phyloP scores from a whole-genome alignment of 129 eudicot species.

The Artemisia annua region DNA sequence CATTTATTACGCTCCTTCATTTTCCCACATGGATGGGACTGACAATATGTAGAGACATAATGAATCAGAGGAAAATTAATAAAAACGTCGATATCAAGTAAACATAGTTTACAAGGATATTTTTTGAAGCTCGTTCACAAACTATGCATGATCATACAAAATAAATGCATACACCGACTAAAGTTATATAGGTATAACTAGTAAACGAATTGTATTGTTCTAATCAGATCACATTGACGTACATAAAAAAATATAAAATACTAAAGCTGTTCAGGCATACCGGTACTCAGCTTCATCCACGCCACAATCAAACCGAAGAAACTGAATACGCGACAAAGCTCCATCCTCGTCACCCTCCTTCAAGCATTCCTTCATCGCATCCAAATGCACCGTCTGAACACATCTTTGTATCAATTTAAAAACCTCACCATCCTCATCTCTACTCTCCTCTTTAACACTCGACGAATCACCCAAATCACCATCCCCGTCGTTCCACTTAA shows the following conservation, averaged over 20 bases:
- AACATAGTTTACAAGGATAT: background rate
- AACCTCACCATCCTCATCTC: constrained; percentile 47
- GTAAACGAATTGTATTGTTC: background rate
- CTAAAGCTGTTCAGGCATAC: constrained; percentile 41
- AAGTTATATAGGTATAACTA: background rate
- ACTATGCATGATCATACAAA: background rate
- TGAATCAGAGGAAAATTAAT: background rate
- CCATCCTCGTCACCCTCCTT: constrained; percentile 51
- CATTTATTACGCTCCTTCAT: background rate
- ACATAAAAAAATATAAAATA: constrained; percentile 21
- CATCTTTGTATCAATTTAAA: constrained; percentile 55
- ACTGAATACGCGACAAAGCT: constrained; percentile 66
- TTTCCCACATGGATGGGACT: background rate
- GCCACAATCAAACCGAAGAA: constrained; percentile 71
- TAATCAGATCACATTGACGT: constrained; percentile 1
- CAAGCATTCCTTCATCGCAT: constrained; percentile 70
- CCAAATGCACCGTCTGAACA: constrained; percentile 78
- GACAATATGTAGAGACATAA: background rate
- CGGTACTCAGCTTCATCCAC: constrained; percentile 81
- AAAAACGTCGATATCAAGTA: background rate
- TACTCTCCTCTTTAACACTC: constrained; percentile 40
- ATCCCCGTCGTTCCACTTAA: constrained; percentile 34
- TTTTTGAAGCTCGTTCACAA: background rate
- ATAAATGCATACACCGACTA: background rate
- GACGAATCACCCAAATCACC: constrained; percentile 55